phyloP scores from a whole-genome alignment of 352 stramenopile genomes.

The Phytophthora uliginosa region DNA sequence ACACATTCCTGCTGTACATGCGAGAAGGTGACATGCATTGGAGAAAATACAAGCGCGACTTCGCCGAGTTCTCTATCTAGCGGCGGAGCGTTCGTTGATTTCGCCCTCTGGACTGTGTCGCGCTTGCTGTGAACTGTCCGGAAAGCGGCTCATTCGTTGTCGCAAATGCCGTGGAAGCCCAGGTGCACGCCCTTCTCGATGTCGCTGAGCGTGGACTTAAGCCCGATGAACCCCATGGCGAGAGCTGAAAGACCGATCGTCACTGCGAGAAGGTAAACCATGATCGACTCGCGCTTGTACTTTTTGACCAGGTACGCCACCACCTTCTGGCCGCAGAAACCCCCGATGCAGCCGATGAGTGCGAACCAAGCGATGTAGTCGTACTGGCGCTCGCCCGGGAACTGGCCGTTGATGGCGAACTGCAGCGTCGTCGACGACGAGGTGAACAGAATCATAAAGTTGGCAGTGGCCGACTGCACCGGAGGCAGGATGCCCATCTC shows the following conservation, averaged over 20 bases:
- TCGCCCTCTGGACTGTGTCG: not conserved
- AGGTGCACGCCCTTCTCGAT: slow-evolving; percentile 68
- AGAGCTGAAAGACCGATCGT: slow-evolving; percentile 81
- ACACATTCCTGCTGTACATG: not conserved
- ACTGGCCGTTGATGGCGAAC: slow-evolving; percentile 86
- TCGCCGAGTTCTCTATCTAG: slow-evolving; percentile 13
- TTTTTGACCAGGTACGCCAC: slow-evolving; percentile 94
- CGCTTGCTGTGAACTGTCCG: not conserved
- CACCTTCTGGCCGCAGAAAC: slow-evolving; percentile 77
- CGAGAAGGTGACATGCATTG: not conserved
- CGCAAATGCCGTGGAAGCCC: slow-evolving; percentile 78
- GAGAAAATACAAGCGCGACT: not conserved
- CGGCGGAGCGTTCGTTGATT: slow-evolving; percentile 3
- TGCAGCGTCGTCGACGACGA: slow-evolving; percentile 96
- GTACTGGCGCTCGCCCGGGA: slow-evolving; percentile 78
- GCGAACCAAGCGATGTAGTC: slow-evolving; percentile 95
- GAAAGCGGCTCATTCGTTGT: slow-evolving; percentile 47
- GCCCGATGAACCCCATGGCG: slow-evolving; percentile 76
- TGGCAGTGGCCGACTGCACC: slow-evolving; percentile 93
- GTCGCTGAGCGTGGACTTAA: slow-evolving; percentile 67
- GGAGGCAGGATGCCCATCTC: slow-evolving; percentile 95
- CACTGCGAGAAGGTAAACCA: slow-evolving; percentile 78
- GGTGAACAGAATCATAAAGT: slow-evolving; percentile 92
- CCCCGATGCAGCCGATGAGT: slow-evolving; percentile 91
- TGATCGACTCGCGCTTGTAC: slow-evolving; percentile 89